Conservation (phyloP, 345 rosid genomes). For the Populus alba region DNA sequence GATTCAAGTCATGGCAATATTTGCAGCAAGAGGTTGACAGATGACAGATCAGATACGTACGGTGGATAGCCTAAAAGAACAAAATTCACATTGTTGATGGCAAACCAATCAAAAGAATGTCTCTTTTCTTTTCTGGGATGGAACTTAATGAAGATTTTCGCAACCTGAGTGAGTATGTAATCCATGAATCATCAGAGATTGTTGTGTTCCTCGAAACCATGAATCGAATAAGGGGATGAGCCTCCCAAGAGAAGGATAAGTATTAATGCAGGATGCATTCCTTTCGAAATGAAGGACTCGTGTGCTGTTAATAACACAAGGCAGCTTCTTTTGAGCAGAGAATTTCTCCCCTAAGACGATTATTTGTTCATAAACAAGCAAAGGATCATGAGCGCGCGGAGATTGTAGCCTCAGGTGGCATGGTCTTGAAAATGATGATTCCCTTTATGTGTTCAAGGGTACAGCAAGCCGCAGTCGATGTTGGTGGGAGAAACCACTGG, state of each 20-base stretch:
- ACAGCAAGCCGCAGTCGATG: conserved; percentile 44
- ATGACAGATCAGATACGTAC: conserved; percentile 43
- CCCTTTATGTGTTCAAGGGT: conserved; percentile 71
- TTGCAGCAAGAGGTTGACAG: conserved; percentile 61
- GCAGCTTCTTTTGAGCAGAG: conserved; percentile 41
- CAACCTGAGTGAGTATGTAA: conserved; percentile 63
- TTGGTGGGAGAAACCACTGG: too few relatives aligned
- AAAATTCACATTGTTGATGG: conserved; percentile 66
- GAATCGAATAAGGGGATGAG: conserved; percentile 37
- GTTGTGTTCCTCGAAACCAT: conserved; percentile 50
- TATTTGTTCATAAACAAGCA: conserved; percentile 84
- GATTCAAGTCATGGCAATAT: conserved; percentile 52
- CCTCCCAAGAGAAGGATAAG: conserved; percentile 40
- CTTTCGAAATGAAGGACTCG: conserved; percentile 59
- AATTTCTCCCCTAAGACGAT: conserved; percentile 61
- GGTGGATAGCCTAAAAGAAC: conserved; percentile 78
- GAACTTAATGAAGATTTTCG: conserved; percentile 73
- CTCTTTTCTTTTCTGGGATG: conserved; percentile 53
- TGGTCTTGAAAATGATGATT: conserved; percentile 67
- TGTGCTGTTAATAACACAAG: conserved; percentile 57
- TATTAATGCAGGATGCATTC: conserved; percentile 60
- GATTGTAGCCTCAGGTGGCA: conserved; percentile 75
- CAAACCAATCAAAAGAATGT: conserved; percentile 59
- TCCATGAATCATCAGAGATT: conserved; percentile 58
- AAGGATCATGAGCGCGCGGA: conserved; percentile 71